Evolutionary conservation across 1,284 basidiomycete species (phyloP).

Genomic region (Bothia castanella): DNA sequence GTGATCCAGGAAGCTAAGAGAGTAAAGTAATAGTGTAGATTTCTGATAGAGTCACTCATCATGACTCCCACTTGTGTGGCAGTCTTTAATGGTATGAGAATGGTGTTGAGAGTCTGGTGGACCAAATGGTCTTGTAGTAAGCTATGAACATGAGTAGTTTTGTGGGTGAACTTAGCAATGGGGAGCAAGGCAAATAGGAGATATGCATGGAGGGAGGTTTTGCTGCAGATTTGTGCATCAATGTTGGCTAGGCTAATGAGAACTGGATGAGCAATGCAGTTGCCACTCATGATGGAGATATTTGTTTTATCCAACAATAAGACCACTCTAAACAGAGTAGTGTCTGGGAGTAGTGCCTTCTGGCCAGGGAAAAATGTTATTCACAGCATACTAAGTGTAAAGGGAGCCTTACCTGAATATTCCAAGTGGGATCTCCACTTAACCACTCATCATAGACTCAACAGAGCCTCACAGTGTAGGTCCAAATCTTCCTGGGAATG

Average conservation of each 20-base stretch:
- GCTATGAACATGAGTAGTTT: background rate
- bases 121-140: conserved; percentile 10
- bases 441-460: conserved; percentile 12
- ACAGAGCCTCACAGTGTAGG: background rate
- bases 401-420: too few species aligned
- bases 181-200: background rate
- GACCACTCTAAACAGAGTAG: background rate
- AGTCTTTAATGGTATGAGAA: conserved; percentile 30
- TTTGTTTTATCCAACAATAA: background rate
- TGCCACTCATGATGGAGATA: background rate
- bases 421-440: conserved; percentile 3
- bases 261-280: background rate
- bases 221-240: background rate
- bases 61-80: conserved; percentile 27
- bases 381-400: too few species aligned
- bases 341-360: background rate
- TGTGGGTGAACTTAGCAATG: background rate
- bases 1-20: conserved; percentile 5
- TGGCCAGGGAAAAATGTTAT: background rate
- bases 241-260: background rate
- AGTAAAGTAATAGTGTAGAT: conserved; percentile 7
- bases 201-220: background rate
- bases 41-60: conserved; percentile 30
- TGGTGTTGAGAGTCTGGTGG: conserved; percentile 31
- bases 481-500: conserved; percentile 5